Percentiles rank a stretch among this genome's conserved stretches.
These are phyloP conservation scores for Carallia brachiata DNA, from an alignment of 345 rosid genomes.

Conservation along the genomic window DNA sequence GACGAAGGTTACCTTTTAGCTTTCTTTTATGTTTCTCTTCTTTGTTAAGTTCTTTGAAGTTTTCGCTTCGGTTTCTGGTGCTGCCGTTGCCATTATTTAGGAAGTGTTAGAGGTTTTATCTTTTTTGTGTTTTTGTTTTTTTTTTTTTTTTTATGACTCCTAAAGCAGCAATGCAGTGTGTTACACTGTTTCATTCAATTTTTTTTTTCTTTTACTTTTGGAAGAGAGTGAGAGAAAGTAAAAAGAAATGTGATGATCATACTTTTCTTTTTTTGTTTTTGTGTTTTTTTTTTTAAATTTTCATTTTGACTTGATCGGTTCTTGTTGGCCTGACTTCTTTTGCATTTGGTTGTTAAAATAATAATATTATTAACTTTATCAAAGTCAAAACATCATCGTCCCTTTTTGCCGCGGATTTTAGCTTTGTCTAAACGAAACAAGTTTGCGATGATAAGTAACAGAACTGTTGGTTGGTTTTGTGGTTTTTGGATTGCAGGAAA, in stretches of 20 bases:
- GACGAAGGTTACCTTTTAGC: constrained; percentile 48
- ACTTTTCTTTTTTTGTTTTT: too few relatives aligned
- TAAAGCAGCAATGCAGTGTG: background rate
- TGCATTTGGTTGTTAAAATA: too few relatives aligned
- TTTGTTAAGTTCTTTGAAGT: background rate
- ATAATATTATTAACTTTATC: too few relatives aligned
- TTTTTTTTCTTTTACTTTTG: background rate
- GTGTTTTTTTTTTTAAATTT: too few relatives aligned
- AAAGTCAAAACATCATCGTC: too few relatives aligned
- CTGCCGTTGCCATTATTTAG: background rate
- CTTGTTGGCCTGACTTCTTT: too few relatives aligned
- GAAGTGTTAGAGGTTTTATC: background rate
- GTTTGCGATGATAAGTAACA: too few relatives aligned
- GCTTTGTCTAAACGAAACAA: too few relatives aligned
- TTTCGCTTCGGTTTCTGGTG: background rate
- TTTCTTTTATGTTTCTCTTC: background rate
- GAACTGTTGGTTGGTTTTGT: constrained; percentile 1
- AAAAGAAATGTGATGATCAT: too few relatives aligned
- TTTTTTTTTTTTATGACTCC: background rate
- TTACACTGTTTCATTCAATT: constrained; percentile 6
- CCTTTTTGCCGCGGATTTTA: too few relatives aligned
- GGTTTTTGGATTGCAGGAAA: constrained; percentile 40
- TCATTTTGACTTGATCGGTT: too few relatives aligned
- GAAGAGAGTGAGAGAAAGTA: background rate
- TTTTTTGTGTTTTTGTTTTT: background rate